Base-by-base conservation (phyloP, 2,329 filamentous ascomycete genomes). In the Colletotrichum sublineola region DNA sequence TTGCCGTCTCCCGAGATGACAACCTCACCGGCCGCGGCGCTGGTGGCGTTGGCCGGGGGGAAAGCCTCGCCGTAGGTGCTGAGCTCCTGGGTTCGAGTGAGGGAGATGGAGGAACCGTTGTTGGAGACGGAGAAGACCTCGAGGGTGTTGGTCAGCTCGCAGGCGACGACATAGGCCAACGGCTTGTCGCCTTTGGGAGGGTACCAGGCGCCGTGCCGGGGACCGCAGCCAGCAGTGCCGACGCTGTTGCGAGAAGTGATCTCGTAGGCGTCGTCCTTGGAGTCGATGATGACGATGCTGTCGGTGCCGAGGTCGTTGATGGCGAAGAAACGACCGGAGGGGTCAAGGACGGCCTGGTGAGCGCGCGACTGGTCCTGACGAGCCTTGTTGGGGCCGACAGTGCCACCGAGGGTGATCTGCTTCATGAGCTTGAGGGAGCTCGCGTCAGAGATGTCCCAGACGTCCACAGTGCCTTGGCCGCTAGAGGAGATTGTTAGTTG, bases 131-230 rank as follows among this genome's bases (percentile, higher is more conserved):
- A 70, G 79, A 82, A 87, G 64, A 86, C 81, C 73, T 83, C 76
- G 63, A 87, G 78, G 53, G 82, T 67, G 80, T 83, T 88, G 75
- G 78, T 80, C 18, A 85, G 77, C 80, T 88, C 86, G 77, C 84
- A 85, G 44, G 82, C 81, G 42, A 87, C 75, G 24, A 84, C 76
- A 81, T 86, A 88, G 80, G 86, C 85, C 2, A 82, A 84, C 20
- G 83, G 80, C 63, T 73, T 55, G 50, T 75, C 68, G 12, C 67
- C 76, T 9, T 79, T 79, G n/a, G 75, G 66, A 1, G 81, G 81
- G 77, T 84, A 83, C 79, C 87, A 88, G 75, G 81, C 81, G 61
- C 85, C 86, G 75, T 88, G 87, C 24, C 87, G 86, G 4, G 87
- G 87, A 0, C 86, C 86, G 50, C 82, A 83, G 68, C 84, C 84